phyloP scores from a whole-genome alignment of 2,329 filamentous ascomycete genomes.

The Phymatotrichopsis omnivora region DNA sequence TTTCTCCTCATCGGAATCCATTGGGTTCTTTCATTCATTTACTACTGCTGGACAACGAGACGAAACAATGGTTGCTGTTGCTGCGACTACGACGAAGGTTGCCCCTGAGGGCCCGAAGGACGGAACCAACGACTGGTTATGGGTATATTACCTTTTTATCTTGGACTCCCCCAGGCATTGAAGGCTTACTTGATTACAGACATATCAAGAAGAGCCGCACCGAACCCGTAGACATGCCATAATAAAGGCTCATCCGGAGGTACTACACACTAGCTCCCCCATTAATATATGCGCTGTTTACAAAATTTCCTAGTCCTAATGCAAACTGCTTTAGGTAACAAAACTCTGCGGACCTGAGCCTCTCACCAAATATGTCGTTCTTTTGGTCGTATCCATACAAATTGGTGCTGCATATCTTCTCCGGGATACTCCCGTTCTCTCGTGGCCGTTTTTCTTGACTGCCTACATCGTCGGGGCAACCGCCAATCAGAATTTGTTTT shows the following conservation, averaged over 20 bases:
- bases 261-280: constrained; percentile 36
- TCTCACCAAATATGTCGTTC: constrained; percentile 85
- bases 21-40: background rate
- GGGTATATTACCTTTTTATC: constrained; percentile 14
- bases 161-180: background rate
- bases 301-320: constrained; percentile 10
- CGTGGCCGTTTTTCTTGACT: constrained; percentile 72
- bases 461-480: constrained; percentile 90
- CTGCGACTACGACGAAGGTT: constrained; percentile 11
- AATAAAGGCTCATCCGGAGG: constrained; percentile 96
- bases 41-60: background rate
- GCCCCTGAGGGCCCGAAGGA: constrained; percentile 1
- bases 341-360: constrained; percentile 96
- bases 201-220: constrained; percentile 96
- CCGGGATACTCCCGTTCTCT: constrained; percentile 66
- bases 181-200: constrained; percentile 56
- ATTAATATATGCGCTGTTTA: background rate
- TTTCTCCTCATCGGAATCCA: background rate
- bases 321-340: constrained; percentile 46
- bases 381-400: constrained; percentile 74
- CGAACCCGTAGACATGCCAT: constrained; percentile 82
- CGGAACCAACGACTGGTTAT: constrained; percentile 23
- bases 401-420: constrained; percentile 66
- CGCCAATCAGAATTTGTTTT: constrained; percentile 95
- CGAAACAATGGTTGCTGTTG: constrained; percentile 11